A percentile compares a stretch with the other conserved stretches of the same genome.
Evolutionary conservation across 2,329 filamentous ascomycete genomes (phyloP).

Genomic region (Sporothrix schenckii): DNA sequence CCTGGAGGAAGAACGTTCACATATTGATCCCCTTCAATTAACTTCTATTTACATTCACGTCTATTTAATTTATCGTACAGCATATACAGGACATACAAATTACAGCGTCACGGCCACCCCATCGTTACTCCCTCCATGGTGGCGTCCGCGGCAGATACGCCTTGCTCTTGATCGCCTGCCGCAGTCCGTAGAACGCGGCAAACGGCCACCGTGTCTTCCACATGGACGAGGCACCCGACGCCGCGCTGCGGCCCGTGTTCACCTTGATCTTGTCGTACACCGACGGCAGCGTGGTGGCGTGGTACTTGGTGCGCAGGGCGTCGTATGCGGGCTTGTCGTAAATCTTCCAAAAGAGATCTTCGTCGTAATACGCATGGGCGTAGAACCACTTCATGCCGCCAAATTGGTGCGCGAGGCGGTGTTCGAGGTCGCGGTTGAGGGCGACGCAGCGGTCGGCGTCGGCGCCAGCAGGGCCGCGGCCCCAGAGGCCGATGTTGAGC

Average conservation of each 20-base stretch:
- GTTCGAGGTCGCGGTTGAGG: slow-evolving; percentile 72
- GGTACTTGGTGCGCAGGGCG: slow-evolving; percentile 62
- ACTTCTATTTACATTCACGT: not conserved
- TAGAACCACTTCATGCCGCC: slow-evolving; percentile 87
- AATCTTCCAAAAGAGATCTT: slow-evolving; percentile 68
- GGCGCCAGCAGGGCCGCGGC: slow-evolving; percentile 62
- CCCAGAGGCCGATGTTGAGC: slow-evolving; percentile 76
- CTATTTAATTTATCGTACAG: not conserved
- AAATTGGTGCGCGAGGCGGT: slow-evolving; percentile 63
- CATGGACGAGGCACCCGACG: not conserved
- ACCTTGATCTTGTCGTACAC: slow-evolving; percentile 70
- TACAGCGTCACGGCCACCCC: no score
- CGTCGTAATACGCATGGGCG: slow-evolving; percentile 80
- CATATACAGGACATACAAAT: not conserved
- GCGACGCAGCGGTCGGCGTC: slow-evolving; percentile 60
- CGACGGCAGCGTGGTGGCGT: slow-evolving; percentile 62
- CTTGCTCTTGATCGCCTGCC: slow-evolving; percentile 60
- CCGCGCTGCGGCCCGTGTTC: slow-evolving; percentile 16
- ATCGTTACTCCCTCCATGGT: slow-evolving; percentile 32
- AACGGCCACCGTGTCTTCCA: slow-evolving; percentile 56
- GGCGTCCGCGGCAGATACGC: slow-evolving; percentile 55
- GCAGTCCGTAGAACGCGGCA: slow-evolving; percentile 62
- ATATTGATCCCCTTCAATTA: no score
- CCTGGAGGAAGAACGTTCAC: not conserved
- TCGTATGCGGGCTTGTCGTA: slow-evolving; percentile 64